These are phyloP conservation scores for Thelephora aurantiotincta DNA, from an alignment of 768 basidiomycete genomes.

Conservation along the genomic window DNA sequence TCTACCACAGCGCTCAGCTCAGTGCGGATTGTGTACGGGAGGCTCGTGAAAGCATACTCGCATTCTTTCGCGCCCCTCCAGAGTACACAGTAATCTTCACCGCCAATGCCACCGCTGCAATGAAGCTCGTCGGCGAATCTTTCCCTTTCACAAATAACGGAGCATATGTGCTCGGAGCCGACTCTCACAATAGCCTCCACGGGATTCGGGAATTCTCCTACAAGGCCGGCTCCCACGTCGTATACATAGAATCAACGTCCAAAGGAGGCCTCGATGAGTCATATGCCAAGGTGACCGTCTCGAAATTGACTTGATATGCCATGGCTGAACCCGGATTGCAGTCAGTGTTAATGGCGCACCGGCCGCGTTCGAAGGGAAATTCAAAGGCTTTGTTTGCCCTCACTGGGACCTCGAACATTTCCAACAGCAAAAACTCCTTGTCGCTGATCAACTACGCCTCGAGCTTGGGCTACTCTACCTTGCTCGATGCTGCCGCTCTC, in stretches of 20 bases:
- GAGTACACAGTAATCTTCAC: slow-evolving; percentile 78
- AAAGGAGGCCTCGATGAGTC: slow-evolving; percentile 50
- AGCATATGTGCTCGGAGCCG: slow-evolving; percentile 51
- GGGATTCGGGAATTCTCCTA: slow-evolving; percentile 65
- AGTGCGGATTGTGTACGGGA: slow-evolving; percentile 53
- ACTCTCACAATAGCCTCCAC: slow-evolving; percentile 78
- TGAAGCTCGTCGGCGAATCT: slow-evolving; percentile 73
- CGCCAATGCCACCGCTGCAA: slow-evolving; percentile 61
- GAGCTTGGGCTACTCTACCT: slow-evolving; percentile 53
- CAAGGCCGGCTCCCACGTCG: slow-evolving; percentile 36
- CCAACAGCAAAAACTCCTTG: slow-evolving; percentile 59
- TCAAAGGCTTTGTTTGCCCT: slow-evolving; percentile 55
- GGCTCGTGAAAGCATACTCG: slow-evolving; percentile 57
- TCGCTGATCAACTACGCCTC: slow-evolving; percentile 50
- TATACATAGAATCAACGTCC: slow-evolving; percentile 50
- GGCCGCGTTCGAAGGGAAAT: slow-evolving; percentile 27
- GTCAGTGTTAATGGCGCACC: slow-evolving; percentile 39
- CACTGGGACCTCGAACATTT: slow-evolving; percentile 73
- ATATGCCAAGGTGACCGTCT: slow-evolving; percentile 39
- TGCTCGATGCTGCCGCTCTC: slow-evolving; percentile 76
- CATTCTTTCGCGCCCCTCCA: slow-evolving; percentile 63
- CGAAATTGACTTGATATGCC: background rate
- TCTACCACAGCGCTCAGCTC: slow-evolving; percentile 42
- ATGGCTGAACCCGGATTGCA: slow-evolving; percentile 13
- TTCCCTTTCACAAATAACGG: slow-evolving; percentile 55